These are phyloP conservation scores for Phytophthora boehmeriae DNA, from an alignment of 352 stramenopile species.

Conservation along the genomic window DNA sequence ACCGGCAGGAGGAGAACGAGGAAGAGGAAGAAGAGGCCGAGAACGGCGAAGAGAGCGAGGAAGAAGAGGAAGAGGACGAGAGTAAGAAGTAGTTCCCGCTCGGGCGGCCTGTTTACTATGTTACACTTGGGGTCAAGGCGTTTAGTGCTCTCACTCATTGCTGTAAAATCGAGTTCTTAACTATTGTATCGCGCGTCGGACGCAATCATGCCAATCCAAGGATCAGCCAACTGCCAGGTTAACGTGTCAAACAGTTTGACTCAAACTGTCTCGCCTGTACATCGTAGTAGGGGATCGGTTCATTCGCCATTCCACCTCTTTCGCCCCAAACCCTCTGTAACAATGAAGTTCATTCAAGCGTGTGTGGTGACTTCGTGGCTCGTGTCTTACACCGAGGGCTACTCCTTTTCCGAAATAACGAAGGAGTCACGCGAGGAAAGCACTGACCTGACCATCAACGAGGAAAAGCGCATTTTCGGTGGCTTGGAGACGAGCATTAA, in stretches of 20 bases:
- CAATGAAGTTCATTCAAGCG: slow-evolving; percentile 25
- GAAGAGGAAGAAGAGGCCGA: slow-evolving; percentile 17
- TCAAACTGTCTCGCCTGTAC: too few species aligned
- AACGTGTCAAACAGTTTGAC: too few species aligned
- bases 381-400: slow-evolving; percentile 7
- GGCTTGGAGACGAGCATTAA: slow-evolving; percentile 54
- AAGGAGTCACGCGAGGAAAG: slow-evolving; percentile 18
- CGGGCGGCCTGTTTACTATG: slow-evolving; percentile 1
- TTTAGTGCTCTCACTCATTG: background rate
- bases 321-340: background rate
- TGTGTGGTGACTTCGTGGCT: slow-evolving; percentile 3
- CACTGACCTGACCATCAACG: slow-evolving; percentile 35
- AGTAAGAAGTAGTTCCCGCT: slow-evolving; percentile 6
- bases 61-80: slow-evolving; percentile 18
- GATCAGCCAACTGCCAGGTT: too few species aligned
- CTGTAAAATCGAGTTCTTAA: too few species aligned
- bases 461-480: slow-evolving; percentile 64
- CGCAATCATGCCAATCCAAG: too few species aligned
- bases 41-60: slow-evolving; percentile 18
- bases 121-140: background rate
- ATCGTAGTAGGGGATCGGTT: too few species aligned
- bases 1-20: background rate
- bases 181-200: background rate
- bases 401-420: slow-evolving; percentile 21
- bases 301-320: too few species aligned